Evolutionary conservation across 208 protist genomes (phyloP).

Genomic region (Trypanosoma congolense): DNA sequence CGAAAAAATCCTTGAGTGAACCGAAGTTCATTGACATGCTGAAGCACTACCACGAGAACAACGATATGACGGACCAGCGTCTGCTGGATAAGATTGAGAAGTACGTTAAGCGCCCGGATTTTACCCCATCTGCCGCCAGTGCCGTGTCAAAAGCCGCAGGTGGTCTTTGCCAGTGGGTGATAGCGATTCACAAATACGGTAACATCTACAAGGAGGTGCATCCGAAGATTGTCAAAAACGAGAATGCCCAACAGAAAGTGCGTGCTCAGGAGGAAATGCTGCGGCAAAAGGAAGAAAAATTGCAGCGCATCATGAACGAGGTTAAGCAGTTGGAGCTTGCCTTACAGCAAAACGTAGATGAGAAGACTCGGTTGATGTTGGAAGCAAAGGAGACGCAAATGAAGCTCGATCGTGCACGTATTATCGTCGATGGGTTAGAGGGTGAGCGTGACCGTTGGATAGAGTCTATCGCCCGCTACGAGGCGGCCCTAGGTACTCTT

Average conservation of each 20-base stretch:
- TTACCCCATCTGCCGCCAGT: conserved; percentile 85
- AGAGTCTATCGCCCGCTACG: conserved; percentile 89
- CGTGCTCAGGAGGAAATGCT: conserved; percentile 93
- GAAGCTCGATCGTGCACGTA: conserved; percentile 95
- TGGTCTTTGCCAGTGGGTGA: conserved; percentile 97
- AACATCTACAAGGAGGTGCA: conserved; percentile 95
- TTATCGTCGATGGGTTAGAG: conserved; percentile 95
- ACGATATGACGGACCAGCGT: conserved; percentile 94
- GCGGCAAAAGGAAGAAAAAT: conserved; percentile 86
- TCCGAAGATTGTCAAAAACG: conserved; percentile 95
- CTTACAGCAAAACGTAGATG: conserved; percentile 86
- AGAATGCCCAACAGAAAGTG: conserved; percentile 91
- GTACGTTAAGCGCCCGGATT: conserved; percentile 92
- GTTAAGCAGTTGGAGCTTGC: conserved; percentile 88
- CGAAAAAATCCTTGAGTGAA: conserved; percentile 95
- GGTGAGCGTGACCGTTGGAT: conserved; percentile 97
- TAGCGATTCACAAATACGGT: conserved; percentile 97
- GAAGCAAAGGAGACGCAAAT: conserved; percentile 93
- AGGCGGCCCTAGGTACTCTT: conserved; percentile 86
- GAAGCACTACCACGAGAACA: conserved; percentile 95
- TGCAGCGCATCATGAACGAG: conserved; percentile 92
- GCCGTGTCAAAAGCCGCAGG: conserved; percentile 94
- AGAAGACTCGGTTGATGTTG: conserved; percentile 90
- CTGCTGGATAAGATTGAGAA: conserved; percentile 94
- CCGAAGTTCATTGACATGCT: conserved; percentile 95